phyloP scores from a whole-genome alignment of 148 eudicot species.

The Camellia japonica region DNA sequence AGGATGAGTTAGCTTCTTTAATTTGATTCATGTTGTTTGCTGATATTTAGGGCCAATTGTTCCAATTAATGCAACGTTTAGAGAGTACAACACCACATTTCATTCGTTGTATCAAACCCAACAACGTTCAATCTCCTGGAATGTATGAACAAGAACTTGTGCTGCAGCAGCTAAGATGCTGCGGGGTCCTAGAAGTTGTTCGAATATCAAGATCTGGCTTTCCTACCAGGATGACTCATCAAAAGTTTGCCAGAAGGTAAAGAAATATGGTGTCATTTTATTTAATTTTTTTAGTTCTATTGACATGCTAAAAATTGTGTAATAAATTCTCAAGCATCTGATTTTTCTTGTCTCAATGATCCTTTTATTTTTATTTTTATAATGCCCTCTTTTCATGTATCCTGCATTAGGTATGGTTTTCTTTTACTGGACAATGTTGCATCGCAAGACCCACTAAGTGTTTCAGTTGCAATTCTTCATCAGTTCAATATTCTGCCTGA shows the following conservation, averaged over 20 bases:
- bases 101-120: slow-evolving; percentile 98
- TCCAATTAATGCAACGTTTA: slow-evolving; percentile 95
- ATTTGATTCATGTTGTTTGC: slow-evolving; percentile 8
- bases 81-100: slow-evolving; percentile 96
- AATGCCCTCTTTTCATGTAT: slow-evolving; percentile 1
- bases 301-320: not conserved
- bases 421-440: slow-evolving; percentile 74
- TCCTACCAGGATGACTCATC: slow-evolving; percentile 92
- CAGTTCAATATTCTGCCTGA: slow-evolving; percentile 90
- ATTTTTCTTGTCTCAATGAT: not conserved
- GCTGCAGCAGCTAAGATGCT: slow-evolving; percentile 84
- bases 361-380: no score
- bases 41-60: slow-evolving; percentile 74
- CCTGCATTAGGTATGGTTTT: slow-evolving; percentile 70
- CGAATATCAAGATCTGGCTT: slow-evolving; percentile 95
- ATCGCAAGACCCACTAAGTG: slow-evolving; percentile 83
- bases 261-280: not conserved
- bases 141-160: slow-evolving; percentile 76
- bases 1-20: not conserved
- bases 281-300: not conserved
- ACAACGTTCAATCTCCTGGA: slow-evolving; percentile 82
- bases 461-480: slow-evolving; percentile 88
- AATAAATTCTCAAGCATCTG: slow-evolving; percentile 7
- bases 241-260: slow-evolving; percentile 90
- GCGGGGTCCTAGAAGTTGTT: slow-evolving; percentile 96